phyloP scores from a whole-genome alignment of 2,329 filamentous ascomycete genomes.

The Fusarium devonianum region DNA sequence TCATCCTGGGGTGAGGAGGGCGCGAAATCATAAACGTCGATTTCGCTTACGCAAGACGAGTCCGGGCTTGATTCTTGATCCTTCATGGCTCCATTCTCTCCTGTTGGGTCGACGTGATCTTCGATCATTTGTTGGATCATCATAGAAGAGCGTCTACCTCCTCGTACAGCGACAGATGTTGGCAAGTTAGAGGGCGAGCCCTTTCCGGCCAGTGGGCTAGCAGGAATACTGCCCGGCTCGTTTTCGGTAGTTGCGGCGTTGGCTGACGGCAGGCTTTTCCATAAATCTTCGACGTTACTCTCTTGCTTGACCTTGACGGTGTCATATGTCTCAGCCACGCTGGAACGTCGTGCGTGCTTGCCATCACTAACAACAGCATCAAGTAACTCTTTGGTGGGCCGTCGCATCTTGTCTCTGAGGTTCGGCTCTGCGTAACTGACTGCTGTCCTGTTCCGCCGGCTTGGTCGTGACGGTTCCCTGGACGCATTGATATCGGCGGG shows the following conservation, averaged over 20 bases:
- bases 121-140: constrained; percentile 24
- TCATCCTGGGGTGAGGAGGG: constrained; percentile 54
- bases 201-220: constrained; percentile 55
- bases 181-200: constrained; percentile 43
- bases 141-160: constrained; percentile 52
- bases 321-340: constrained; percentile 45
- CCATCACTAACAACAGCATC: constrained; percentile 76
- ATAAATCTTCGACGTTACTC: constrained; percentile 41
- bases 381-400: constrained; percentile 77
- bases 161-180: constrained; percentile 48
- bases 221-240: constrained; percentile 37
- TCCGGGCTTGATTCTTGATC: constrained; percentile 28
- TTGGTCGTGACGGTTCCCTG: constrained; percentile 67
- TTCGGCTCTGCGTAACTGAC: constrained; percentile 87
- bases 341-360: constrained; percentile 56
- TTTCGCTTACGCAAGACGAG: constrained; percentile 40
- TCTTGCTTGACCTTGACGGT: constrained; percentile 46
- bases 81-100: constrained; percentile 18
- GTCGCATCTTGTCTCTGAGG: constrained; percentile 81
- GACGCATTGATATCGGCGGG: constrained; percentile 63
- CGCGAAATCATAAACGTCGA: constrained; percentile 64
- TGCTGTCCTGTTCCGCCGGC: constrained; percentile 69
- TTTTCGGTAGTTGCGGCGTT: constrained; percentile 9
- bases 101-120: constrained; percentile 17
- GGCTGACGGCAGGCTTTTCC: constrained; percentile 42